These are phyloP conservation scores for Cryphonectria japonica DNA, from an alignment of 2,329 filamentous ascomycete genomes.

Conservation along the genomic window DNA sequence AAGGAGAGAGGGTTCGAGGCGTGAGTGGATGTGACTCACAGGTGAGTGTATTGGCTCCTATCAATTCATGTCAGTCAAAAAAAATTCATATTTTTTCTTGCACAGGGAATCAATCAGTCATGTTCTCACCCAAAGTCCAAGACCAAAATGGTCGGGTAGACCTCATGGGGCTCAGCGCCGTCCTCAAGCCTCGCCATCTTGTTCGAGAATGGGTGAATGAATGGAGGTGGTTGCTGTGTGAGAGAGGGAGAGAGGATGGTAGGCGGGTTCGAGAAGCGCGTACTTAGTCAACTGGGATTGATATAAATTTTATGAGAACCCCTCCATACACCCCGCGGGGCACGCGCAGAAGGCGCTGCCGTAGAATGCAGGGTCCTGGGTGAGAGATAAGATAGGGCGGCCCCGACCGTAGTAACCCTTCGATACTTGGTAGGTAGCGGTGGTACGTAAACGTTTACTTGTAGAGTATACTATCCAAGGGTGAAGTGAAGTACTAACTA, in stretches of 20 bases:
- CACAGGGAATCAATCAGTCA: slow-evolving; percentile 73
- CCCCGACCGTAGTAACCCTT: not conserved
- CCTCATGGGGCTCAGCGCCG: slow-evolving; percentile 34
- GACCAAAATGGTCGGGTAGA: slow-evolving; percentile 66
- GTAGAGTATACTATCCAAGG: no score
- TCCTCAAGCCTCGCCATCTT: slow-evolving; percentile 28
- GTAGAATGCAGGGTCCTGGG: slow-evolving; percentile 20
- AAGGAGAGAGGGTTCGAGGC: no score
- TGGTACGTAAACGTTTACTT: not conserved
- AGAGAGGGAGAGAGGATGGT: not conserved
- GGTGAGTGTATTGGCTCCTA: slow-evolving; percentile 30
- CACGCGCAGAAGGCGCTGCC: not conserved
- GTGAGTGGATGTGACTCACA: slow-evolving; percentile 22
- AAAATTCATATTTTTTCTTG: not conserved
- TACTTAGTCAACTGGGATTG: not conserved
- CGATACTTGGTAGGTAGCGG: not conserved
- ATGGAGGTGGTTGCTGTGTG: not conserved
- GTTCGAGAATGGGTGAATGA: not conserved
- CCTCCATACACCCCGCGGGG: slow-evolving; percentile 17
- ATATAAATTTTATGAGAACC: slow-evolving; percentile 22
- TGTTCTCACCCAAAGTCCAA: slow-evolving; percentile 68
- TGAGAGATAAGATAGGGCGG: slow-evolving; percentile 16
- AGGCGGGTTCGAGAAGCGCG: slow-evolving; percentile 17
- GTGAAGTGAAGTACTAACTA: not conserved
- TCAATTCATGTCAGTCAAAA: slow-evolving; percentile 7